Evolutionary conservation across 768 basidiomycete species (phyloP), one percentile per base, ranked within the genome.

Genomic region (Pulveroboletus sp.): DNA sequence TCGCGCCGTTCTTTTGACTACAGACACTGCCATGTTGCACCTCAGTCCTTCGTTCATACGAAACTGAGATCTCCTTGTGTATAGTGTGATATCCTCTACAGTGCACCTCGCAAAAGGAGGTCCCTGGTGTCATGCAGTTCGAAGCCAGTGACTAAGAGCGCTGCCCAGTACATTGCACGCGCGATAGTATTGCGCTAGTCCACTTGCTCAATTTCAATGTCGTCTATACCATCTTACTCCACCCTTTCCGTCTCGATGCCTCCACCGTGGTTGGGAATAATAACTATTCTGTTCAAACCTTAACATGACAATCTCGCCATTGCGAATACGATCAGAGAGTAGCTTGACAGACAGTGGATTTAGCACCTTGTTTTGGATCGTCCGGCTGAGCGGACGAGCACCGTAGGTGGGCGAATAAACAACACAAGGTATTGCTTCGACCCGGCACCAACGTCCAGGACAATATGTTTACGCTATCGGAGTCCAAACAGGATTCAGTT

Each of bases 341-440:
- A 98, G 76, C 75, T 88, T 77, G 49, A 86, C 73, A 14, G 91
- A 90, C 33, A 98, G 72, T 11, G 94, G 95, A 65, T 96, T 94
- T 60, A 98, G 77, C 32, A 99, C 76, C 61, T 97, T 92, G 59
- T 79, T 85, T 70, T 96, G 94, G 57, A 99, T 94, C 5, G 89
- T 80, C 31, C 93, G 81, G 63, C 91, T 90, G 55, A 97, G 78
- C 1, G 95, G 96, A 37, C 95, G 83, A 49, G 94, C 95, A 56
- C 95, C 93, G 63, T 95, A 96, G 17, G 76, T 72, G 1, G 91
- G 74, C 41, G 87, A 87, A 69, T 90, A 93, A 0, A 89, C 90
- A 42, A 82, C 54, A 78, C 77, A 28, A 93, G 78, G 63, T 84
- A 91, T 47, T 80, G 74, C 69, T 88, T 90, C 56, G 88, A 84